A percentile compares a stretch with the other conserved stretches of the same genome.
phyloP scores from a whole-genome alignment of 2,329 filamentous ascomycete species.

The Mycosphaerella arachidis region DNA sequence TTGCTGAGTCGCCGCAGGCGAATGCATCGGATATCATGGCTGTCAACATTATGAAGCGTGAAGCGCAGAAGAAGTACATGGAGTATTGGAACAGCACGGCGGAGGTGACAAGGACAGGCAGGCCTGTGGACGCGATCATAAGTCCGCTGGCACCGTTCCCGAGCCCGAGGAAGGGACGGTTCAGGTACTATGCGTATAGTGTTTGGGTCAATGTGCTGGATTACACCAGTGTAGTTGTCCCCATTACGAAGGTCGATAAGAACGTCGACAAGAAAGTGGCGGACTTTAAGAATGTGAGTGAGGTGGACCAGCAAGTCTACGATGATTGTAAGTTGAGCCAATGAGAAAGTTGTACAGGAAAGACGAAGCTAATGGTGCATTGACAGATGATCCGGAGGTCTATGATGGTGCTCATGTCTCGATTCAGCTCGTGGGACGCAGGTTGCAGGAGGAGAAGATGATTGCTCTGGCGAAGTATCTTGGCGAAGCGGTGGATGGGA shows the following conservation, averaged over 20 bases:
- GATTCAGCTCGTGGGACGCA: conserved; percentile 33
- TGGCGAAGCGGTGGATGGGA: conserved; percentile 20
- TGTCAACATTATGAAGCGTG: conserved; percentile 51
- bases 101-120: conserved; percentile 43
- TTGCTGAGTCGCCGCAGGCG: conserved; percentile 35
- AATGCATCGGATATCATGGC: conserved; percentile 43
- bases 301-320: conserved; percentile 38
- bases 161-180: conserved; percentile 47
- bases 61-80: conserved; percentile 55
- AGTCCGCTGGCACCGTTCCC: conserved; percentile 49
- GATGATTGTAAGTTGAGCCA: conserved; percentile 36
- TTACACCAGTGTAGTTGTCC: conserved; percentile 52
- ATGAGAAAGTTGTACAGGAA: not conserved
- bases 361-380: conserved; percentile 9
- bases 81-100: conserved; percentile 61
- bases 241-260: conserved; percentile 53
- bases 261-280: conserved; percentile 42
- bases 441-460: conserved; percentile 38
- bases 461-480: conserved; percentile 34
- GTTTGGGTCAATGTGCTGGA: conserved; percentile 52
- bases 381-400: conserved; percentile 35
- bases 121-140: conserved; percentile 52
- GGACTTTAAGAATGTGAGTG: conserved; percentile 34
- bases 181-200: conserved; percentile 45
- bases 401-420: conserved; percentile 37